A percentile compares a stretch with the other conserved stretches of the same genome.
Conservation (phyloP, 1,284 basidiomycete genomes). For the Heterobasidion parviporum region DNA sequence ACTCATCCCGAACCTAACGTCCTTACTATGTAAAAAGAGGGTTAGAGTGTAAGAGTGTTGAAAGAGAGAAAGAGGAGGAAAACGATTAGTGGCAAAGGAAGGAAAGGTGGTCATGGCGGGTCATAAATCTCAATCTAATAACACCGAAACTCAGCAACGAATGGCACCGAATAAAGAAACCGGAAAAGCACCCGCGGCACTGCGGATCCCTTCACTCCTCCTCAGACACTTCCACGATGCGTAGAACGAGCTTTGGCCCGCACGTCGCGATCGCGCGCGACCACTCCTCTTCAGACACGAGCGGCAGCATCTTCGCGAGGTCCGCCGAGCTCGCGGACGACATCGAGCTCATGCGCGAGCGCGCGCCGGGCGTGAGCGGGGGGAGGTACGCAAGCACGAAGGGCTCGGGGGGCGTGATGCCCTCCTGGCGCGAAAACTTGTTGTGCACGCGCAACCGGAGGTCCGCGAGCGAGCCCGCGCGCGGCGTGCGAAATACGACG, state of each 20-base stretch:
- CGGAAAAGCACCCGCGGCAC: no score
- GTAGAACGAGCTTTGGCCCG: slow-evolving; percentile 25
- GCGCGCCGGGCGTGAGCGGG: slow-evolving; percentile 11
- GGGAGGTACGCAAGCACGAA: slow-evolving; percentile 46
- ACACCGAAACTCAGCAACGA: no score
- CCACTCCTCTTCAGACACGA: slow-evolving; percentile 34
- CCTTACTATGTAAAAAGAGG: no score
- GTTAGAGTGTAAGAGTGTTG: no score
- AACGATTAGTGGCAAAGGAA: no score
- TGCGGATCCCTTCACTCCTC: background rate
- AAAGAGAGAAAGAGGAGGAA: no score
- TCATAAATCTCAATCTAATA: no score
- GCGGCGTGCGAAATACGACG: slow-evolving; percentile 49
- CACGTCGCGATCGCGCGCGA: slow-evolving; percentile 23
- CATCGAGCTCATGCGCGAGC: slow-evolving; percentile 27
- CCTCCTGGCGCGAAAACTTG: slow-evolving; percentile 56
- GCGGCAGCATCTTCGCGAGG: slow-evolving; percentile 21
- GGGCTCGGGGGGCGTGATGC: slow-evolving; percentile 36
- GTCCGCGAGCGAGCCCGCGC: slow-evolving; percentile 35
- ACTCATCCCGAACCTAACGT: no score
- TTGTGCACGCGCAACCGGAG: slow-evolving; percentile 48
- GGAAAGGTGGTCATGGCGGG: no score
- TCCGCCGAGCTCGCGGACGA: slow-evolving; percentile 21
- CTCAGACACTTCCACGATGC: slow-evolving; percentile 2
- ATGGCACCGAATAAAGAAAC: no score